Percentiles rank a stretch among this genome's conserved stretches.
phyloP scores from a whole-genome alignment of 768 basidiomycete genomes.

The Boletus subparvulus region DNA sequence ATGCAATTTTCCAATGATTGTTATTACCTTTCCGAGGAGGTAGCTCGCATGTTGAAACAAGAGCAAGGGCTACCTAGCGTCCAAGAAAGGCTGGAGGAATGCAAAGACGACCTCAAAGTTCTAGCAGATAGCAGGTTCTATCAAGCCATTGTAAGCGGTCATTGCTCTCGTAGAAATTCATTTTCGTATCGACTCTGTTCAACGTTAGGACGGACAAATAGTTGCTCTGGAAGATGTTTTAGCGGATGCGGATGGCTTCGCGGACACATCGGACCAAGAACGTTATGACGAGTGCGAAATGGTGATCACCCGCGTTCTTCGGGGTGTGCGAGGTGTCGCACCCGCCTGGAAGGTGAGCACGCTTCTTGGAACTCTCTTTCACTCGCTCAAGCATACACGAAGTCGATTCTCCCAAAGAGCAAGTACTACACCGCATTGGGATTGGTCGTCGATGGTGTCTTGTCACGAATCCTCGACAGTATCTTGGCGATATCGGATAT shows the following conservation, averaged over 20 bases:
- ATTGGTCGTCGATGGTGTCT: conserved; percentile 61
- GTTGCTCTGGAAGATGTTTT: conserved; percentile 40
- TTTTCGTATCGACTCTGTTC: neutral
- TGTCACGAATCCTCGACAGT: conserved; percentile 67
- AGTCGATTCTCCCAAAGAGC: conserved; percentile 69
- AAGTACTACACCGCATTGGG: conserved; percentile 76
- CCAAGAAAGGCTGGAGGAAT: conserved; percentile 53
- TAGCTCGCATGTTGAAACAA: conserved; percentile 27
- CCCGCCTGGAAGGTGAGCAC: conserved; percentile 71
- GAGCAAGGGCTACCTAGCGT: conserved; percentile 34
- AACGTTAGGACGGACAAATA: conserved; percentile 25
- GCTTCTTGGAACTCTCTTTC: neutral
- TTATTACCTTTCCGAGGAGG: conserved; percentile 57
- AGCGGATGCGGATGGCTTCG: conserved; percentile 62
- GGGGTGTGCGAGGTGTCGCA: conserved; percentile 60
- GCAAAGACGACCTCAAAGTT: conserved; percentile 47
- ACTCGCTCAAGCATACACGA: conserved; percentile 2
- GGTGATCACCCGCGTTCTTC: conserved; percentile 60
- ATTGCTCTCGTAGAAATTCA: neutral
- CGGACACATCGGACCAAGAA: conserved; percentile 65
- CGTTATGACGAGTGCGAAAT: conserved; percentile 76
- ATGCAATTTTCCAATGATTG: conserved; percentile 87
- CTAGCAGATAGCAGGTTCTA: conserved; percentile 71
- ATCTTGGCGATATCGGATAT: conserved; percentile 82
- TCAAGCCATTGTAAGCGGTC: conserved; percentile 58